Percentiles rank a stretch among this genome's conserved stretches.
Conservation (phyloP, 1,284 basidiomycete genomes). For the Phlebopus sp. region DNA sequence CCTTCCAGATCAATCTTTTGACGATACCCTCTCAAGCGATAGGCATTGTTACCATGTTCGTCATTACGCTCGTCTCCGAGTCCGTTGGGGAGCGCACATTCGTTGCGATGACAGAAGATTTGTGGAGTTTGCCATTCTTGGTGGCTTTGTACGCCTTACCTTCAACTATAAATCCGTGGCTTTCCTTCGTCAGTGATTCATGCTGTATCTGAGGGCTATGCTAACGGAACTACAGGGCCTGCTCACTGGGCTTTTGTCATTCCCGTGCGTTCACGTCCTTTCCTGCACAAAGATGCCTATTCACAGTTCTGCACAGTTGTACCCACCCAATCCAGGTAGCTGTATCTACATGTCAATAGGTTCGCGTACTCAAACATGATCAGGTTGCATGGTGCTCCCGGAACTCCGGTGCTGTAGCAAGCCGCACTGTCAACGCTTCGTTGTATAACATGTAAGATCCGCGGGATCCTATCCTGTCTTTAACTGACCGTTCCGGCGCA, state of each 20-base stretch:
- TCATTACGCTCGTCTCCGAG: conserved; percentile 46
- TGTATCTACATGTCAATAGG: not conserved
- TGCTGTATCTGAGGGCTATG: not conserved
- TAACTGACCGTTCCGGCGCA: conserved; percentile 3
- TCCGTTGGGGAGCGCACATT: conserved; percentile 44
- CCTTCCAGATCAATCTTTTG: conserved; percentile 59
- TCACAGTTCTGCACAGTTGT: conserved; percentile 11
- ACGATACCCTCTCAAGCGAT: conserved; percentile 51
- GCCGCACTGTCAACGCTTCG: conserved; percentile 52
- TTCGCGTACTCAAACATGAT: conserved; percentile 4
- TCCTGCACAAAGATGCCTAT: not conserved
- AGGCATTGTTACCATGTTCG: conserved; percentile 43
- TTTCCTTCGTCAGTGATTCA: conserved; percentile 37
- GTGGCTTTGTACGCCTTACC: conserved; percentile 47
- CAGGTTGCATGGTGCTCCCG: conserved; percentile 55
- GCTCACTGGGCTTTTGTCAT: conserved; percentile 31
- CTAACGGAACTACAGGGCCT: conserved; percentile 20
- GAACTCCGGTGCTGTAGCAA: conserved; percentile 54
- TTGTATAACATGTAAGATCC: conserved; percentile 50
- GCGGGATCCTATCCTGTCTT: not conserved
- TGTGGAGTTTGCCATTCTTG: conserved; percentile 48
- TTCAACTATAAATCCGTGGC: conserved; percentile 45
- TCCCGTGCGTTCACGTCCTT: conserved; percentile 27
- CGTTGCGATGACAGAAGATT: conserved; percentile 46
- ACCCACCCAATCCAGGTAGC: conserved; percentile 37